Base-by-base conservation (phyloP, 2,329 filamentous ascomycete species). In the Lachnellula willkommii region DNA sequence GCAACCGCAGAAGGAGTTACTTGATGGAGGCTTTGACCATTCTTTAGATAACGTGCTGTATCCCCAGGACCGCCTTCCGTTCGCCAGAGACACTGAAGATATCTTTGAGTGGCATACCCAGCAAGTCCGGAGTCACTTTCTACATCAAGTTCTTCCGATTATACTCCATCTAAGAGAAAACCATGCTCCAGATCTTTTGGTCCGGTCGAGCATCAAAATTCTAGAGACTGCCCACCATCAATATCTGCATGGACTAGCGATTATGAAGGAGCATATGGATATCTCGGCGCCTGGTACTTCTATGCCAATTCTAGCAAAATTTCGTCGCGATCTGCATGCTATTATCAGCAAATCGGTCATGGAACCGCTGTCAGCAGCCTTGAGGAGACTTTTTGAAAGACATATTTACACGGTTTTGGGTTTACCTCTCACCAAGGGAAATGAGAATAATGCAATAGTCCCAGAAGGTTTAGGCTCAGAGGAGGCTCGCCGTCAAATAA, bases 321-420 rank as follows among this genome's bases (percentile, higher is more conserved):
- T 89, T 64, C 75, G 74, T 15, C 73, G 79, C 49, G 84, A 89
- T 60, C 69, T 89, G 11, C 79, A 87, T 64, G 82, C 84, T 22
- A 75, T 88, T 22, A 78, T 89, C 59, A 79, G 81, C 46, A 86
- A 87, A 67, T 84, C 84, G 9, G 75, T 83, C 56, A 79, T 79
- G 2, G 73, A 73, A 39, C 73, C 77, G 4, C 73, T 88, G 49
- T 74, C 78, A 37, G 71, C 72, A 48, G 79, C 83, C 1, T 68
- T 89, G 24, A 77, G 75, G 43, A 73, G 71, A 43, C 79, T 86
- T 39, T 65, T 89, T 47, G 73, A 73, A 12, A 74, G 76, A 51
- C 73, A 82, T n/a, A 75, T 82, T 55, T 75, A 73, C 50, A 71
- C 69, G 62, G 69, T 85, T 63, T 75, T 84, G 12, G 68, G 63